phyloP scores from a whole-genome alignment of 2,329 filamentous ascomycete genomes.

The Amauroascus verrucosus region DNA sequence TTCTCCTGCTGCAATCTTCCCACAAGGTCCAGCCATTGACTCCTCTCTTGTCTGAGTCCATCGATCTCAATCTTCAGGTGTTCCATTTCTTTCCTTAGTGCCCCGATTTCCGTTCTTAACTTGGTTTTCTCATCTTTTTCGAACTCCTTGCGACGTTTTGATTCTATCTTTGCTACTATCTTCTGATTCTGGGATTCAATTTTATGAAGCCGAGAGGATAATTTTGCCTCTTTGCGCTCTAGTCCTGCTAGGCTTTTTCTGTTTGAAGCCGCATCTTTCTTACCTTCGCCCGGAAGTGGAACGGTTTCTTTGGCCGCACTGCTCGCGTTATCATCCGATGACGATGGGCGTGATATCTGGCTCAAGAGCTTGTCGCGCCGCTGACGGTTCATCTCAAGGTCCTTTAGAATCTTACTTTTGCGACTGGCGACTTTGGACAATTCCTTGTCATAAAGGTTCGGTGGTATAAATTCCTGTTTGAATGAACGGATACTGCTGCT shows the following conservation, averaged over 20 bases:
- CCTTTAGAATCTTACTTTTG: conserved; percentile 8
- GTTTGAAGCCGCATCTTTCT: conserved; percentile 19
- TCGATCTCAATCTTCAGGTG: conserved; percentile 41
- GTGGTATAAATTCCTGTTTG: background rate
- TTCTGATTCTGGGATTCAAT: conserved; percentile 35
- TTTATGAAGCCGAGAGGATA: conserved; percentile 33
- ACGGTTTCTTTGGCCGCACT: background rate
- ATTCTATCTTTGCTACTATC: conserved; percentile 32
- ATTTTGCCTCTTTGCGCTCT: conserved; percentile 28
- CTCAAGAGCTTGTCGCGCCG: background rate
- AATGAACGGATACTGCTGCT: conserved; percentile 7
- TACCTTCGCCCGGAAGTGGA: conserved; percentile 16
- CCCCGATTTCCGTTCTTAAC: conserved; percentile 36
- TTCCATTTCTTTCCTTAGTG: conserved; percentile 39
- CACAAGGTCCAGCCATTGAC: conserved; percentile 42
- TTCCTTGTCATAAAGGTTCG: conserved; percentile 7
- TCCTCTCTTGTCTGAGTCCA: conserved; percentile 41
- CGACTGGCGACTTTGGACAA: conserved; percentile 11
- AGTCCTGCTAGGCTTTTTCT: conserved; percentile 25
- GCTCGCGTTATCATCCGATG: background rate
- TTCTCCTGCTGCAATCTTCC: conserved; percentile 50
- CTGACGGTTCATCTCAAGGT: conserved; percentile 8
- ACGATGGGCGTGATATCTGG: background rate
- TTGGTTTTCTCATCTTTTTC: conserved; percentile 37
- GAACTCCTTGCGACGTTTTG: conserved; percentile 28